Evolutionary conservation across 768 basidiomycete species (phyloP).

Genomic region (Boletus rufocinnamomeus): DNA sequence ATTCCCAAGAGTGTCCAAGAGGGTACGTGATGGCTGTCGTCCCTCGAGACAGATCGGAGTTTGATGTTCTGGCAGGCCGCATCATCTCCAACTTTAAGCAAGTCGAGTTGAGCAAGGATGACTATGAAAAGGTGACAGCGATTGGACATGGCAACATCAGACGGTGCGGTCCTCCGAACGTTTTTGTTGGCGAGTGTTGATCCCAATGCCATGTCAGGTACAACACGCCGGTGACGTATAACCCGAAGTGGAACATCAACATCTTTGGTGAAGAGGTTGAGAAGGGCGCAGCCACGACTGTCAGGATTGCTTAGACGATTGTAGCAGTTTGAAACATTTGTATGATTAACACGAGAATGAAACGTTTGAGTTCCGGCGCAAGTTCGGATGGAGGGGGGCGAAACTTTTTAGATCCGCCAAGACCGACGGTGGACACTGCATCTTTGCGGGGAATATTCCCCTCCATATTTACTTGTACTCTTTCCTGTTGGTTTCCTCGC

Average conservation of each 20-base stretch:
- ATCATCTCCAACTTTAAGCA: constrained; percentile 80
- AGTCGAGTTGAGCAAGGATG: constrained; percentile 62
- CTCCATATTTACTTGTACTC: neutral
- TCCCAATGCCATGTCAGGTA: constrained; percentile 27
- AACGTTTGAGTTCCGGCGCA: neutral
- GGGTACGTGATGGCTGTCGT: constrained; percentile 32
- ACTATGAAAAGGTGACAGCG: constrained; percentile 54
- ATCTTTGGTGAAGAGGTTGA: constrained; percentile 68
- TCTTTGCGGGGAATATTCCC: constrained; percentile 28
- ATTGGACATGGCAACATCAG: constrained; percentile 42
- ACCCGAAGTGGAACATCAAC: constrained; percentile 69
- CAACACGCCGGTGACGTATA: constrained; percentile 66
- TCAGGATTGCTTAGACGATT: constrained; percentile 34
- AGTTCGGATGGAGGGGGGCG: constrained; percentile 1
- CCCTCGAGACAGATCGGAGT: neutral
- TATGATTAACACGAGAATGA: constrained; percentile 4
- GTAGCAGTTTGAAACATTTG: neutral
- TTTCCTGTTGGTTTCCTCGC: neutral
- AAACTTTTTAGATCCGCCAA: neutral
- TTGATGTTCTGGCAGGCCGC: constrained; percentile 42
- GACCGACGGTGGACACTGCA: neutral
- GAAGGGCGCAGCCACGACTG: constrained; percentile 34
- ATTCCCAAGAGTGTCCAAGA: constrained; percentile 83
- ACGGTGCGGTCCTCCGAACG: constrained; percentile 27
- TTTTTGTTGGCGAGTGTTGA: neutral